A percentile compares a stretch with the other conserved stretches of the same genome.
These are phyloP conservation scores for Trichosphaerium sp. DNA, from an alignment of 78 protist species.

Conservation along the genomic window DNA sequence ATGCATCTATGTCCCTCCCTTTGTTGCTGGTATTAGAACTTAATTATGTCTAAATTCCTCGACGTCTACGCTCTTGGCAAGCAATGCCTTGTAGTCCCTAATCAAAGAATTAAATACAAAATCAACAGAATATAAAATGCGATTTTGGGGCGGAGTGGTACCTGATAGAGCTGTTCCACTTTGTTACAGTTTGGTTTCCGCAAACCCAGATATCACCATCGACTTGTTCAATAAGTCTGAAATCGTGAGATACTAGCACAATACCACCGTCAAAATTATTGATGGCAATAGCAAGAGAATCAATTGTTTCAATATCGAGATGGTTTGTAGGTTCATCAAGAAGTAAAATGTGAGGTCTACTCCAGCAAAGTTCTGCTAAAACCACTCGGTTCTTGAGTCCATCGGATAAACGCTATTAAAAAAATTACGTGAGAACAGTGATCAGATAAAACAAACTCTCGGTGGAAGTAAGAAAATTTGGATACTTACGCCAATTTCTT, in stretches of 20 bases:
- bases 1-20: too few relatives aligned
- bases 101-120: too few relatives aligned
- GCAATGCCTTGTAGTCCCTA: too few relatives aligned
- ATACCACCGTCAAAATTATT: conserved; percentile 67
- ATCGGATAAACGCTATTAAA: neutral
- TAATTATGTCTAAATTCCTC: too few relatives aligned
- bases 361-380: neutral
- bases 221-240: conserved; percentile 61
- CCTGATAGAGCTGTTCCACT: conserved; percentile 59
- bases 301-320: conserved; percentile 65
- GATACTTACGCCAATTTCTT: conserved; percentile 11
- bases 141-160: too few relatives aligned
- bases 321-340: conserved; percentile 59
- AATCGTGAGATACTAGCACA: conserved; percentile 74
- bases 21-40: too few relatives aligned
- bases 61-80: too few relatives aligned
- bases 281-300: conserved; percentile 60
- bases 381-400: neutral
- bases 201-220: conserved; percentile 72
- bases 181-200: conserved; percentile 41
- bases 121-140: too few relatives aligned
- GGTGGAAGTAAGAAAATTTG: neutral
- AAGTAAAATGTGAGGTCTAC: conserved; percentile 4
- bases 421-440: neutral
- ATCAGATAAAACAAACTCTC: neutral